A percentile compares a stretch with the other conserved stretches of the same genome.
These are phyloP conservation scores for Colletotrichum sp. DNA, from an alignment of 2,329 filamentous ascomycete genomes.

Conservation along the genomic window DNA sequence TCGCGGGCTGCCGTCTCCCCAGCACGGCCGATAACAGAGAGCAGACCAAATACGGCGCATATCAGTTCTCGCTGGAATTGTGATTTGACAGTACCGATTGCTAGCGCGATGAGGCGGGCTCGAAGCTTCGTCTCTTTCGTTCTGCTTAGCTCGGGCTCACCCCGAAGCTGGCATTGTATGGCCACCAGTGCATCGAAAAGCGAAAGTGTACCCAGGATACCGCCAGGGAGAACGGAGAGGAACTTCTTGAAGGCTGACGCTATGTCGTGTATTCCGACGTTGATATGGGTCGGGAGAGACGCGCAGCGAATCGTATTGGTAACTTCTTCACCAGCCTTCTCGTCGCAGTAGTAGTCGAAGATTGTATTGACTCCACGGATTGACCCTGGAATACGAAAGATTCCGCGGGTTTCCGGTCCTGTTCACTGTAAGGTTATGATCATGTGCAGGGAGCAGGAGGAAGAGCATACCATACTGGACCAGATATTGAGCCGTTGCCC, in stretches of 20 bases:
- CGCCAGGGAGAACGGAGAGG: constrained; percentile 67
- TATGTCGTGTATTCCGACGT: constrained; percentile 66
- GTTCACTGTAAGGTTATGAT: constrained; percentile 18
- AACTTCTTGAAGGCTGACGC: constrained; percentile 72
- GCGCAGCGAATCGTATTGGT: constrained; percentile 63
- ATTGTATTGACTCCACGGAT: constrained; percentile 59
- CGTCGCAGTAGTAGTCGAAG: constrained; percentile 67
- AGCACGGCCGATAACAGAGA: constrained; percentile 64
- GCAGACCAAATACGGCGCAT: constrained; percentile 69
- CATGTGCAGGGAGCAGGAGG: not conserved
- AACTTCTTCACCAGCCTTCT: constrained; percentile 53
- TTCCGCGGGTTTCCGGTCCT: constrained; percentile 54
- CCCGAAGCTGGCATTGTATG: constrained; percentile 61
- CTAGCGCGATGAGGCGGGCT: constrained; percentile 70
- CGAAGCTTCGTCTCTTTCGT: constrained; percentile 62
- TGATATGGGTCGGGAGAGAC: constrained; percentile 65
- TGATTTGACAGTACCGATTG: constrained; percentile 64
- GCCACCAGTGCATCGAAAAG: constrained; percentile 68
- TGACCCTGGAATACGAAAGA: constrained; percentile 70
- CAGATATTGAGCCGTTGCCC: constrained; percentile 69
- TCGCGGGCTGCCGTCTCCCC: constrained; percentile 60
- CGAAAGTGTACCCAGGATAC: constrained; percentile 66
- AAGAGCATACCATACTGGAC: constrained; percentile 59
- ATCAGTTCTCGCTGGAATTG: constrained; percentile 67
- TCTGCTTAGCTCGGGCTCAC: constrained; percentile 54